Percentiles rank a stretch among this genome's conserved stretches.
phyloP scores from a whole-genome alignment of 1,139 yeast species.

The Arxiozyma slooffiae region DNA sequence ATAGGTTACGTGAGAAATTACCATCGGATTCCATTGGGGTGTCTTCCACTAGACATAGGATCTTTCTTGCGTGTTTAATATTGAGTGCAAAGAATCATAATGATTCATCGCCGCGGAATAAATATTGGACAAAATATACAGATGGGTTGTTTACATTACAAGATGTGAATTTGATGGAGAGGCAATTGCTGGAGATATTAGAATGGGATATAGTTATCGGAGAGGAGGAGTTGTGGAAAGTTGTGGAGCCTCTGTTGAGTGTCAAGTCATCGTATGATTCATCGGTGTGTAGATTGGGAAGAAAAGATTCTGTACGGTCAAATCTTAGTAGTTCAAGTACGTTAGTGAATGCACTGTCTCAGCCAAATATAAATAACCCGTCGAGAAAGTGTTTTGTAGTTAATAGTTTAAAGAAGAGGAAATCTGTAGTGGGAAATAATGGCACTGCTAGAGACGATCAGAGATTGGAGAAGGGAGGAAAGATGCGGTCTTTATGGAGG shows the following conservation, averaged over 20 bases:
- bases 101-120: constrained; percentile 66
- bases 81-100: constrained; percentile 65
- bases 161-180: constrained; percentile 73
- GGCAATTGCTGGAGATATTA: constrained; percentile 56
- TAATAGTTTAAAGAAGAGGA: not conserved
- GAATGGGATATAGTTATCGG: constrained; percentile 60
- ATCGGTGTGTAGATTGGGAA: constrained; percentile 12
- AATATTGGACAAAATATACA: constrained; percentile 69
- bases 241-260: constrained; percentile 47
- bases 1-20: constrained; percentile 46
- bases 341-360: constrained; percentile 7
- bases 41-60: constrained; percentile 69
- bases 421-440: not conserved
- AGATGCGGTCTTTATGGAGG: not conserved
- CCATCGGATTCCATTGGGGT: constrained; percentile 65
- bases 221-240: constrained; percentile 42
- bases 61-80: constrained; percentile 61
- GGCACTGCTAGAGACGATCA: not conserved
- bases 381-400: not conserved
- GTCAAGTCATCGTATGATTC: constrained; percentile 29
- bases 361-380: constrained; percentile 3
- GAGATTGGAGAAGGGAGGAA: not conserved
- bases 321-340: constrained; percentile 18
- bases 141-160: constrained; percentile 58
- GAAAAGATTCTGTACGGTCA: constrained; percentile 17